phyloP scores from a whole-genome alignment of 257 asterid species.

The Eucommia ulmoides region DNA sequence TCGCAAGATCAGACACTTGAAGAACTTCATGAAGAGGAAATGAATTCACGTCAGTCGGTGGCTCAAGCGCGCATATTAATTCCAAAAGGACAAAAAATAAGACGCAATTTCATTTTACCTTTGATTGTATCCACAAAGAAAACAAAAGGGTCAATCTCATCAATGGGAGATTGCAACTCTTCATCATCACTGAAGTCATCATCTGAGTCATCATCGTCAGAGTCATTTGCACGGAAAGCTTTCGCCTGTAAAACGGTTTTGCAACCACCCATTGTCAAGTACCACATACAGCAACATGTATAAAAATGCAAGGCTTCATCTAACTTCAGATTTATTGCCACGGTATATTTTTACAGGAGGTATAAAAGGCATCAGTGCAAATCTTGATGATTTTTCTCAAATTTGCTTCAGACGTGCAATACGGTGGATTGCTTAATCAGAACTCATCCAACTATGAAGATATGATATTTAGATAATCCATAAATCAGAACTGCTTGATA shows the following conservation, averaged over 20 bases:
- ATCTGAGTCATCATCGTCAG: conserved; percentile 58
- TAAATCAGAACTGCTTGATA: not conserved
- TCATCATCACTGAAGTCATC: conserved; percentile 97
- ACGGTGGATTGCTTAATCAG: not conserved
- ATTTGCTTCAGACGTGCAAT: not conserved
- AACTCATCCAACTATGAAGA: not conserved
- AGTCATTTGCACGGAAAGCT: conserved; percentile 61
- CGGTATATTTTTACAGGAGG: not conserved
- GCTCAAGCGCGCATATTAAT: not conserved
- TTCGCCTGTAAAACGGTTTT: conserved; percentile 45
- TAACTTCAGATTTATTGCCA: not conserved
- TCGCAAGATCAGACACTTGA: conserved; percentile 73
- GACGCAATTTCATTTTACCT: conserved; percentile 28
- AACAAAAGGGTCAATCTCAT: conserved; percentile 88
- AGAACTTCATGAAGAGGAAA: conserved; percentile 33
- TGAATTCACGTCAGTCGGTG: conserved; percentile 5
- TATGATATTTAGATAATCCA: too few species aligned
- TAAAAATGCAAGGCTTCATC: not conserved
- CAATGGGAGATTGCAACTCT: conserved; percentile 92
- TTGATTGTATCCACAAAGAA: conserved; percentile 79
- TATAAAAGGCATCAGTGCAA: too few species aligned
- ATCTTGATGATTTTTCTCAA: not conserved
- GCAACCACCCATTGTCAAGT: not conserved
- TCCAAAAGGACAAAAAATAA: not conserved
- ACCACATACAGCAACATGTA: not conserved